phyloP scores from a whole-genome alignment of 768 basidiomycete species.

The Pleurotus salmoneostramineus region DNA sequence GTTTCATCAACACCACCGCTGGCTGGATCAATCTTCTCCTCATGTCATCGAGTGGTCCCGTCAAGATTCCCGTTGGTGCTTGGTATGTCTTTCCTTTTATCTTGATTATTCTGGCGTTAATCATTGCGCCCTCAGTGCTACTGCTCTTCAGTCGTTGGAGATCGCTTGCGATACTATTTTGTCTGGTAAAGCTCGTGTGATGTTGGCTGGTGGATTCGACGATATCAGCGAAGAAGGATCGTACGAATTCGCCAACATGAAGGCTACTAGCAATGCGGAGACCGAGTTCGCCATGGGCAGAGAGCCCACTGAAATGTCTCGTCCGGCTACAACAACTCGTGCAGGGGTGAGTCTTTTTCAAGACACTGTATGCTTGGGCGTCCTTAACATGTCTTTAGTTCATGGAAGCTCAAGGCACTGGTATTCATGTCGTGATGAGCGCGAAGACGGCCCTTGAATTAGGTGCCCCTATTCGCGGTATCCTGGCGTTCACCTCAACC shows the following conservation, averaged over 20 bases:
- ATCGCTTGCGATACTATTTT: slow-evolving; percentile 96
- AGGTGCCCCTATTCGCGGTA: slow-evolving; percentile 88
- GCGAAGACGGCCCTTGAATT: slow-evolving; percentile 95
- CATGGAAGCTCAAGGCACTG: slow-evolving; percentile 97
- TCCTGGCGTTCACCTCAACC: slow-evolving; percentile 94
- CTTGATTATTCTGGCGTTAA: neutral
- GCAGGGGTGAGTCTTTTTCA: slow-evolving; percentile 65
- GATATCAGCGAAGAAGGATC: slow-evolving; percentile 98
- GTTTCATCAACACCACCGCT: slow-evolving; percentile 98
- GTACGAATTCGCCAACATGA: slow-evolving; percentile 99
- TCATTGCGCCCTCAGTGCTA: slow-evolving; percentile 55
- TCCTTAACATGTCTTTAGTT: slow-evolving; percentile 40
- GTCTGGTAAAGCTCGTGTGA: slow-evolving; percentile 96
- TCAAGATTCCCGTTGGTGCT: slow-evolving; percentile 99
- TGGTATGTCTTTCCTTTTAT: slow-evolving; percentile 52
- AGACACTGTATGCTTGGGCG: slow-evolving; percentile 4
- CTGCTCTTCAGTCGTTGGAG: slow-evolving; percentile 95
- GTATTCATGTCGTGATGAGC: slow-evolving; percentile 96
- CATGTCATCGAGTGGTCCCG: slow-evolving; percentile 93
- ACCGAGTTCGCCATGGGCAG: slow-evolving; percentile 99
- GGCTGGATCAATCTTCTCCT: slow-evolving; percentile 97
- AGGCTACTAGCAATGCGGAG: slow-evolving; percentile 95
- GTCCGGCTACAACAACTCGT: slow-evolving; percentile 94
- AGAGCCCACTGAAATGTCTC: slow-evolving; percentile 98
- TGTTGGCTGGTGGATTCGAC: slow-evolving; percentile 99